Percentiles rank a stretch among this genome's conserved stretches.
phyloP scores from a whole-genome alignment of 2,329 filamentous ascomycete species.

The Fusarium pseudocircinatum region DNA sequence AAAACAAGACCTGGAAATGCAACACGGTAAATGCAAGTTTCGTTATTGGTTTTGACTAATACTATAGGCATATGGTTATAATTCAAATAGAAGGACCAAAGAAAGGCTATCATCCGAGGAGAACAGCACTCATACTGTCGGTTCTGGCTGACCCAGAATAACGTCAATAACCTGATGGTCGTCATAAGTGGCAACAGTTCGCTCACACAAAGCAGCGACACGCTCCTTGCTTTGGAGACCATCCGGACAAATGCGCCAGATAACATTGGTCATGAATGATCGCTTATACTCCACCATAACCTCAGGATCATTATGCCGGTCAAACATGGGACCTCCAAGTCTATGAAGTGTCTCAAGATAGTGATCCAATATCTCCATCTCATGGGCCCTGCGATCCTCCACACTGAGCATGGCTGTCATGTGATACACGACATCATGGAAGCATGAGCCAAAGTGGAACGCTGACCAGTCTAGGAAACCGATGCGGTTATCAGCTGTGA shows the following conservation, averaged over 20 bases:
- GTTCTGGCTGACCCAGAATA: constrained; percentile 20
- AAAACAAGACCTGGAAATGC: too few relatives aligned
- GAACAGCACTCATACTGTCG: background rate
- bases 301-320: constrained; percentile 29
- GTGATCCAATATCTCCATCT: constrained; percentile 45
- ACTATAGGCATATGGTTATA: too few relatives aligned
- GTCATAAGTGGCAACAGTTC: constrained; percentile 48
- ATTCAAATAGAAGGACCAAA: background rate
- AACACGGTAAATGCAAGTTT: too few relatives aligned
- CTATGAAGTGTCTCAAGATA: constrained; percentile 28
- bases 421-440: constrained; percentile 56
- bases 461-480: constrained; percentile 56
- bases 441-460: constrained; percentile 53
- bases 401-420: constrained; percentile 51
- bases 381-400: constrained; percentile 52
- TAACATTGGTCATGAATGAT: constrained; percentile 41
- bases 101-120: background rate
- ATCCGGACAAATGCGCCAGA: constrained; percentile 39
- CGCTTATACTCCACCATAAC: constrained; percentile 42
- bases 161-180: constrained; percentile 51
- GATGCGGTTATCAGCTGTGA: constrained; percentile 47
- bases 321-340: constrained; percentile 27
- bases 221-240: constrained; percentile 49
- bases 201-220: constrained; percentile 46
- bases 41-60: too few relatives aligned